phyloP scores from a whole-genome alignment of 148 eudicot species.

The Rhododendron griersonianum region DNA sequence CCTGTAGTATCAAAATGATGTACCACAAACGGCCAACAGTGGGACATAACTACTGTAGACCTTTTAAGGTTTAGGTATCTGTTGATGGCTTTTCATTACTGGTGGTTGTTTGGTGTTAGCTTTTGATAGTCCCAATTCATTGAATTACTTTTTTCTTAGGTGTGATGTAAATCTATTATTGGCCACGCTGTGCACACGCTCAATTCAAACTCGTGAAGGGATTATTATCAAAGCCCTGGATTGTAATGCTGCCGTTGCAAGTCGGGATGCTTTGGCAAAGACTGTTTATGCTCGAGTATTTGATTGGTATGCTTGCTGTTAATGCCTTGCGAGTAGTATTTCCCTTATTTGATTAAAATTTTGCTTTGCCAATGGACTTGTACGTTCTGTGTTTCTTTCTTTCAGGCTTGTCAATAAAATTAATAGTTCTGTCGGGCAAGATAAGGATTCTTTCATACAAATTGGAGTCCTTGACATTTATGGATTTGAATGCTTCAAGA shows the following conservation, averaged over 20 bases:
- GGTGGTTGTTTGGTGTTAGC: neutral
- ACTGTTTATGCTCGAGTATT: slow-evolving; percentile 88
- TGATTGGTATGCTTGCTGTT: slow-evolving; percentile 66
- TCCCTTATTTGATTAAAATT: neutral
- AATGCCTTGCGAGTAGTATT: neutral
- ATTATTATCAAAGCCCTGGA: slow-evolving; percentile 83
- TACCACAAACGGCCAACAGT: neutral
- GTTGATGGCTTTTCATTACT: neutral
- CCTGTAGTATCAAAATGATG: neutral
- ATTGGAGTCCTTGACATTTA: slow-evolving; percentile 97
- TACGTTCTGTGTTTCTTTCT: slow-evolving; percentile 24
- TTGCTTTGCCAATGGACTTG: neutral
- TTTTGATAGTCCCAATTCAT: neutral
- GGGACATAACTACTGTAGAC: neutral
- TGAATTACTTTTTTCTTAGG: slow-evolving; percentile 35
- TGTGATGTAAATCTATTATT: slow-evolving; percentile 77
- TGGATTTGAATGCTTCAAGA: slow-evolving; percentile 96
- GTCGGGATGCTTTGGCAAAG: slow-evolving; percentile 98
- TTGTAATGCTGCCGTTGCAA: slow-evolving; percentile 82
- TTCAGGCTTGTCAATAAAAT: slow-evolving; percentile 96
- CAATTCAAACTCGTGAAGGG: slow-evolving; percentile 96
- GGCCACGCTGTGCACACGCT: slow-evolving; percentile 75
- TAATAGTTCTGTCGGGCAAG: slow-evolving; percentile 95
- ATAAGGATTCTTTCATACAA: slow-evolving; percentile 60
- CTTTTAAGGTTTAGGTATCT: neutral